These are phyloP conservation scores for Botrytis pseudocinerea DNA, from an alignment of 2,329 filamentous ascomycete genomes.

Conservation along the genomic window DNA sequence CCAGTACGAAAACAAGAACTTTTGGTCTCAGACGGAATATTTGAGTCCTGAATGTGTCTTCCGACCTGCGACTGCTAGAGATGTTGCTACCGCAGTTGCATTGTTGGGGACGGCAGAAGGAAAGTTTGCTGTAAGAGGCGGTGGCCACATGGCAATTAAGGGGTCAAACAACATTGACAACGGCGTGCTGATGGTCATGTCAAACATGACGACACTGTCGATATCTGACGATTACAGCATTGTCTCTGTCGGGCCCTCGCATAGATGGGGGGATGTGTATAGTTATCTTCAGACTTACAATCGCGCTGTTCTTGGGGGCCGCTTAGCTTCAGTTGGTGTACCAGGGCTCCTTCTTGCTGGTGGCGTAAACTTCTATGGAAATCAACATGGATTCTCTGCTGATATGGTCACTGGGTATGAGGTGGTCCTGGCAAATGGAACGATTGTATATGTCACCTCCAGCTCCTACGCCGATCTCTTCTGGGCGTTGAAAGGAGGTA, in stretches of 20 bases:
- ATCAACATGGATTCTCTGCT: neutral
- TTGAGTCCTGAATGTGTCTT: conserved; percentile 3
- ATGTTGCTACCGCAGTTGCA: neutral
- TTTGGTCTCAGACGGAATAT: conserved; percentile 2
- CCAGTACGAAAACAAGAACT: neutral
- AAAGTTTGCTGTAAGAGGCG: neutral
- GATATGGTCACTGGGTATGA: neutral
- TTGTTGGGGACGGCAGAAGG: neutral
- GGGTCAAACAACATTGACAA: neutral
- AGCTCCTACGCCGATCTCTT: conserved; percentile 1
- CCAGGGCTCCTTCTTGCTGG: neutral
- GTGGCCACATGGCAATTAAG: neutral
- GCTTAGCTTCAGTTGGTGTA: neutral
- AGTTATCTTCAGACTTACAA: conserved; percentile 3
- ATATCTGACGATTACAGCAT: neutral
- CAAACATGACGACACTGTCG: neutral
- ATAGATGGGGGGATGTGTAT: neutral
- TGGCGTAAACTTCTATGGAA: neutral
- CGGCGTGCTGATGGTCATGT: neutral
- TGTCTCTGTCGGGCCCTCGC: neutral
- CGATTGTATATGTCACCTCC: neutral
- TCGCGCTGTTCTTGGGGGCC: neutral
- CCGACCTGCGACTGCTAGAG: neutral
- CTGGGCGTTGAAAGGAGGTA: neutral
- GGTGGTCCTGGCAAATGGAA: neutral